A percentile compares a stretch with the other conserved stretches of the same genome.
phyloP scores from a whole-genome alignment of 768 basidiomycete species.

The Leccinum fibrillosum region DNA sequence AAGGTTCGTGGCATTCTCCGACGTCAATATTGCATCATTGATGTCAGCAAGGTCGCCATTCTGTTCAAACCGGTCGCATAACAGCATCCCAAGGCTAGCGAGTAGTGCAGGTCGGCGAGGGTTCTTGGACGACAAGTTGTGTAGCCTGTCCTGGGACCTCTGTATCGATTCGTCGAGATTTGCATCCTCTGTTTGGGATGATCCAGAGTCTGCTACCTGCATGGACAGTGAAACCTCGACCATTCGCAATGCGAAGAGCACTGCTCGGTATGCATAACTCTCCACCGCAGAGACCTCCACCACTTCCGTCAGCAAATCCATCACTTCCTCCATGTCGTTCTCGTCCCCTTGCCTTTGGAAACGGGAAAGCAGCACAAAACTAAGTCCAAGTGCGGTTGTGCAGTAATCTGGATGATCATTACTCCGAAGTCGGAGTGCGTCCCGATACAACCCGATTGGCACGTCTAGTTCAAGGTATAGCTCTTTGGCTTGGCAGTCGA shows the following conservation, averaged over 20 bases:
- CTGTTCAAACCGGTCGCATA: neutral
- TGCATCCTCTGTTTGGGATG: neutral
- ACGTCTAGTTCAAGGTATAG: neutral
- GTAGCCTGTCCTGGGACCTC: neutral
- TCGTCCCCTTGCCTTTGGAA: neutral
- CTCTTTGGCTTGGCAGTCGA: neutral
- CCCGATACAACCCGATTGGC: neutral
- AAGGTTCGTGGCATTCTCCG: neutral
- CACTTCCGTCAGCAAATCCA: neutral
- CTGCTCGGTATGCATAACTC: neutral
- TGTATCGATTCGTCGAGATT: neutral
- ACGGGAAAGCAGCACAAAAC: neutral
- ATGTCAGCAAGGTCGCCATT: neutral
- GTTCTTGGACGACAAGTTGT: neutral
- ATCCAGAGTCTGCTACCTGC: neutral
- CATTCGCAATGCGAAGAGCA: neutral
- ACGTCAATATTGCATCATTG: neutral
- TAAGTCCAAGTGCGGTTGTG: neutral
- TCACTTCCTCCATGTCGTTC: neutral
- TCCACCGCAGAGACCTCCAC: neutral
- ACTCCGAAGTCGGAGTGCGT: neutral
- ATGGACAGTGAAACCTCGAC: neutral
- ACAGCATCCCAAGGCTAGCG: neutral
- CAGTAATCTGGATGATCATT: neutral
- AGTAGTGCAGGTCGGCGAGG: neutral